phyloP scores from a whole-genome alignment of 768 basidiomycete genomes.

The Asterophora lycoperdoides region DNA sequence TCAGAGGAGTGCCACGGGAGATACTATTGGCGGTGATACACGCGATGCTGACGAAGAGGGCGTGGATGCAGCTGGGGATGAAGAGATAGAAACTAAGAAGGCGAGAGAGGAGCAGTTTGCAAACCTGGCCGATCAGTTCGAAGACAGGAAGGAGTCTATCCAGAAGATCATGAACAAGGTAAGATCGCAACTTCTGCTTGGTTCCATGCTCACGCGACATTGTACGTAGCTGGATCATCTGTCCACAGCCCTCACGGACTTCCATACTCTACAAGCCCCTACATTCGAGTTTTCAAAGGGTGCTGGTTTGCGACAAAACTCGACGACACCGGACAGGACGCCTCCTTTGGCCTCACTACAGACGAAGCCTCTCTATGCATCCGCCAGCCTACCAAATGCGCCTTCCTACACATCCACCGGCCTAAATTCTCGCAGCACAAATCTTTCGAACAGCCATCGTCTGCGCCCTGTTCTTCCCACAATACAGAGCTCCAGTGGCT shows the following conservation, averaged over 20 bases:
- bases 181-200: background rate
- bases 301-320: conserved; percentile 12
- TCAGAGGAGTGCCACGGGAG: conserved; percentile 14
- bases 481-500: conserved; percentile 4
- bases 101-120: conserved; percentile 67
- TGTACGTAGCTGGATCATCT: conserved; percentile 54
- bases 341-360: conserved; percentile 2
- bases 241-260: conserved; percentile 44
- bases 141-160: conserved; percentile 64
- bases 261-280: conserved; percentile 46
- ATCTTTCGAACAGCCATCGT: background rate
- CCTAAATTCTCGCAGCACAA: conserved; percentile 1
- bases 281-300: conserved; percentile 35
- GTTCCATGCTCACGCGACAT: background rate
- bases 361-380: conserved; percentile 5
- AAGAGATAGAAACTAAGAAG: conserved; percentile 51
- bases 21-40: conserved; percentile 23
- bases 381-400: conserved; percentile 5
- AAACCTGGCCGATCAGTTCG: conserved; percentile 62
- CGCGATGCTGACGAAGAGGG: conserved; percentile 45
- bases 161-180: conserved; percentile 75
- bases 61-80: conserved; percentile 46
- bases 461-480: conserved; percentile 2
- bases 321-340: conserved; percentile 14
- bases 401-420: conserved; percentile 8